Conservation (phyloP, 2,329 filamentous ascomycete genomes). For the Aureobasidium pullulans region DNA sequence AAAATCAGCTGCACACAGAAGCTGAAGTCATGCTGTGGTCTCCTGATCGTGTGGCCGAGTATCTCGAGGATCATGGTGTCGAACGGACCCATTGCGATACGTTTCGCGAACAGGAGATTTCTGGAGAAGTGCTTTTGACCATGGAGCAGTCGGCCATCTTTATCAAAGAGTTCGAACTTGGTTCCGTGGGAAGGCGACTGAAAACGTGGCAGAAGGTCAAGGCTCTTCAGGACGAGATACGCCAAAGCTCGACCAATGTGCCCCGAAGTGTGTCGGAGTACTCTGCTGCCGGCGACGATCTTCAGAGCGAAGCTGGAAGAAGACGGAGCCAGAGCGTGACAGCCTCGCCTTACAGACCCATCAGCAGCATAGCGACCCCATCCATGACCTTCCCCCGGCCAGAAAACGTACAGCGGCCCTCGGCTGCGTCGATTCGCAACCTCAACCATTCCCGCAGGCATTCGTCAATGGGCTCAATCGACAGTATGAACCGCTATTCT, state of each 20-base stretch:
- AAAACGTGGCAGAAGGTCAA: slow-evolving; percentile 98
- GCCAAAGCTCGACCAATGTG: slow-evolving; percentile 44
- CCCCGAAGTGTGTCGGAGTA: slow-evolving; percentile 34
- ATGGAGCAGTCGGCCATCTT: slow-evolving; percentile 96
- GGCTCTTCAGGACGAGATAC: slow-evolving; percentile 78
- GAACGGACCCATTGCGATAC: slow-evolving; percentile 88
- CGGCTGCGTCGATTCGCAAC: slow-evolving; percentile 29
- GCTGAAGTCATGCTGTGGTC: slow-evolving; percentile 74
- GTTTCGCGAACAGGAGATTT: slow-evolving; percentile 92
- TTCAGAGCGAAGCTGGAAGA: slow-evolving; percentile 36
- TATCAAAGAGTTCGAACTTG: slow-evolving; percentile 90
- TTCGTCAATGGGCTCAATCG: slow-evolving; percentile 72
- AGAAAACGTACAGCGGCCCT: slow-evolving; percentile 26
- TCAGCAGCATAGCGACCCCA: not conserved
- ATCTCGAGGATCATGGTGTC: slow-evolving; percentile 76
- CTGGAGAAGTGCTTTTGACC: slow-evolving; percentile 82
- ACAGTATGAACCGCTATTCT: slow-evolving; percentile 23
- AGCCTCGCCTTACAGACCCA: not conserved
- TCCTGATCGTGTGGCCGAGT: slow-evolving; percentile 76
- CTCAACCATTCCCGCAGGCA: slow-evolving; percentile 79
- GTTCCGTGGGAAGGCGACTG: slow-evolving; percentile 77
- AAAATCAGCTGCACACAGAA: slow-evolving; percentile 60
- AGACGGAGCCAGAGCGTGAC: slow-evolving; percentile 32
- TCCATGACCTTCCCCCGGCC: slow-evolving; percentile 22
- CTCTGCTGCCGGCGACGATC: slow-evolving; percentile 28